These are phyloP conservation scores for Scheffersomyces stambukii DNA, from an alignment of 1,139 yeast genomes.

Conservation along the genomic window DNA sequence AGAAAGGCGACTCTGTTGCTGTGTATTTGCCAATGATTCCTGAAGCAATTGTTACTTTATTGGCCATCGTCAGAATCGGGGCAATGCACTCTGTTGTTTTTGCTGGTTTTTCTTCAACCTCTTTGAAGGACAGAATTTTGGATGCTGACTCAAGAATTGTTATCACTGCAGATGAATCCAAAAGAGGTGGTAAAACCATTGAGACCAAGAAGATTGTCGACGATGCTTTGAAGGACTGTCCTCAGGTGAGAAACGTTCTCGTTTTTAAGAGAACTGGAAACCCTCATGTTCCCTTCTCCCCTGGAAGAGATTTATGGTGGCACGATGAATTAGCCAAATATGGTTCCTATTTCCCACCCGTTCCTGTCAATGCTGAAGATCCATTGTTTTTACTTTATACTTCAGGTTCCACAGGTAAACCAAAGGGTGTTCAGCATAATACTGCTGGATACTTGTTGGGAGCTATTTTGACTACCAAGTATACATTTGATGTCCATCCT, in stretches of 20 bases:
- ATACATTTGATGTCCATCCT: constrained; percentile 71
- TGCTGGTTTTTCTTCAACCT: constrained; percentile 78
- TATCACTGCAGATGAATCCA: constrained; percentile 76
- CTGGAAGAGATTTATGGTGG: constrained; percentile 76
- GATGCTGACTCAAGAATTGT: constrained; percentile 74
- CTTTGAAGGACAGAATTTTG: constrained; percentile 69
- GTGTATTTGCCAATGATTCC: constrained; percentile 87
- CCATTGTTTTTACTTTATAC: constrained; percentile 63
- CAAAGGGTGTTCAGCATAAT: constrained; percentile 67
- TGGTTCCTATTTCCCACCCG: constrained; percentile 62
- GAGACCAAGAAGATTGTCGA: constrained; percentile 82
- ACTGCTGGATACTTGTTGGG: constrained; percentile 79
- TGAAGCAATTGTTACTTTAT: constrained; percentile 66
- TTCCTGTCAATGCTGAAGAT: constrained; percentile 56
- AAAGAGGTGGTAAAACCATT: constrained; percentile 78
- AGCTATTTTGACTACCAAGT: constrained; percentile 65
- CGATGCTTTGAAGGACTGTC: constrained; percentile 70
- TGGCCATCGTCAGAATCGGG: constrained; percentile 75
- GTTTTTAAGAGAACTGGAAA: constrained; percentile 75
- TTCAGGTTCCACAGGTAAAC: constrained; percentile 68
- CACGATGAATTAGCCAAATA: constrained; percentile 68
- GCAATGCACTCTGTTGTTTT: constrained; percentile 82
- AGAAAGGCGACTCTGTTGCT: constrained; percentile 81
- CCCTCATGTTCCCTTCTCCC: constrained; percentile 57
- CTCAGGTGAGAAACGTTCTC: constrained; percentile 62